Evolutionary conservation across 805 yeast genomes (phyloP), one percentile per base, ranked within the genome.

Genomic region (Starmerella cellae): DNA sequence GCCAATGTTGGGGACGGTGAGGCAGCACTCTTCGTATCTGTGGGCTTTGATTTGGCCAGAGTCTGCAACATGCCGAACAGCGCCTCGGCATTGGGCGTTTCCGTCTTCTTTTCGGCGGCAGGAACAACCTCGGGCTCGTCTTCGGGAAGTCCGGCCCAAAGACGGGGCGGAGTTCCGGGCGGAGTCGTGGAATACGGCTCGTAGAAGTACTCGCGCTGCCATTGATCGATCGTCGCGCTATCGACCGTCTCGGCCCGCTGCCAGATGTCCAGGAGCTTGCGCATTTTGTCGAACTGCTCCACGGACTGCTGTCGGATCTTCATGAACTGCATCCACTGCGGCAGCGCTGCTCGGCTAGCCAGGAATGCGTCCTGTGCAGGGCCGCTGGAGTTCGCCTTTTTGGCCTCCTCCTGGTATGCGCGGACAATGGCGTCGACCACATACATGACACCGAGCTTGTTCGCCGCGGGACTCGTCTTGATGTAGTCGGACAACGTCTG

Each of bases 261-360:
- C 98, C 98, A 91, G 55, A 91, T 87, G 49, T 83, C 94, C 51
- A 91, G 72, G 52, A 91, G 69, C 62, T 85, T 88, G 55, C 77
- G 67, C 53, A 85, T 74, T 60, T 87, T 91, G 45, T 75, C 84
- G 36, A 46, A 52, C 37, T 45, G 50, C 35, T 48, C 54, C 16
- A 42, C 32, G 16, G 42, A 36, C 39, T 50, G 55, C 11, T 41
- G 45, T 19, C 54, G 49, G 14, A 50, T 41, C 8, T 30, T 61
- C 43, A 82, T 60, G 35, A 70, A 68, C 54, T 75, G 79, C 49
- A 85, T 73, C 49, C 78, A 62, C 48, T 71, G 74, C 3, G 37
- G 36, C 20, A 48, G 18, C 5, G 29, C 27, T 13, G 31, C 36
- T 2, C 34, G 40, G 22, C 51, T 28, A 2, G 30, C 42, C 22